These are phyloP conservation scores for Xanthoceras sorbifolium DNA, from an alignment of 345 rosid species.

Conservation along the genomic window DNA sequence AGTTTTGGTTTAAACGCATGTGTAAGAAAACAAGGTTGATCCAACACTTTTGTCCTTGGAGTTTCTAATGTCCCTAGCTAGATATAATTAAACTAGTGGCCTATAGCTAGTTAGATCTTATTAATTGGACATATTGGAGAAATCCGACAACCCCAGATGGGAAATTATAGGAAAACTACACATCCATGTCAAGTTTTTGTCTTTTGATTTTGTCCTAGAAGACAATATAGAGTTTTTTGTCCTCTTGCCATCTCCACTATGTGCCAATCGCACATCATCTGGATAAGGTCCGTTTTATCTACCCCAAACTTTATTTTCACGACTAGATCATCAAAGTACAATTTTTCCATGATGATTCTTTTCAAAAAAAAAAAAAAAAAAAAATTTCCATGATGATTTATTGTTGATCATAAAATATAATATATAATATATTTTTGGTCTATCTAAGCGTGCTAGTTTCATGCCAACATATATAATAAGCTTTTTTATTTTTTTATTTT, in stretches of 20 bases:
- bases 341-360: not conserved
- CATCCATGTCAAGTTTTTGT: slow-evolving; percentile 18
- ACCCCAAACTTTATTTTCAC: not conserved
- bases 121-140: not conserved
- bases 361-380: no score
- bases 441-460: slow-evolving; percentile 1
- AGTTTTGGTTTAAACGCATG: not conserved
- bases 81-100: no score
- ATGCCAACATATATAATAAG: not conserved
- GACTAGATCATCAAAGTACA: not conserved
- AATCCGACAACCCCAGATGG: slow-evolving; percentile 32
- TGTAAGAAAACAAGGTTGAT: not conserved
- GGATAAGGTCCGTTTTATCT: not conserved
- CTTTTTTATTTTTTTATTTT: no score
- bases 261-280: not conserved
- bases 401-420: not conserved
- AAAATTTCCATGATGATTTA: no score
- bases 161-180: slow-evolving; percentile 17
- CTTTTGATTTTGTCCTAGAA: not conserved
- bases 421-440: not conserved
- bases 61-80: not conserved
- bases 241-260: not conserved
- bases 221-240: slow-evolving; percentile 10
- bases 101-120: no score
- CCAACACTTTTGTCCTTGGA: slow-evolving; percentile 13